Evolutionary conservation across 768 basidiomycete species (phyloP), one percentile per base, ranked within the genome.

Genomic region (Cyathus striatus): DNA sequence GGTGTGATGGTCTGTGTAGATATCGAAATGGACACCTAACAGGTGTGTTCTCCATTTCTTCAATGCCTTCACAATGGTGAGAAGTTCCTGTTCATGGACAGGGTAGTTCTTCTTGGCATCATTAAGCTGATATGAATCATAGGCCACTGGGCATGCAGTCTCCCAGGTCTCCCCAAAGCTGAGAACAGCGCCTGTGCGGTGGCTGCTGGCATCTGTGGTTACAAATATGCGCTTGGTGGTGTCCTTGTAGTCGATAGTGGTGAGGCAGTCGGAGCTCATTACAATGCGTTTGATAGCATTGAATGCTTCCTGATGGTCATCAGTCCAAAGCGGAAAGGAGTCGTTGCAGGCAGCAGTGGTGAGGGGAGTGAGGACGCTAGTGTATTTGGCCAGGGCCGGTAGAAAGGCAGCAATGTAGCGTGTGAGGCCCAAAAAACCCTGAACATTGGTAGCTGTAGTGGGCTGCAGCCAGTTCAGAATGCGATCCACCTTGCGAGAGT

Each of bases 1-100:
- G 0, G 66, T 66, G 1, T 58, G 50, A 49, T 73, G 69, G 41
- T 72, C 65, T 0, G 66, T 69, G 35, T 46, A 62, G 4, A 72
- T 50, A 0, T 21, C 4, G 55, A 59, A 50, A 14, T 23, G 44
- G 14, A 41, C 37, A 0, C 64, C 57, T 3, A 62, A 20, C 0
- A 60, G 42, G 34, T 62, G 54, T 1, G 43, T 21, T 0, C 49
- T 23, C 62, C 61, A 69, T 21, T 57, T 55, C 6, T 49, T 33
- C 1, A 63, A 42, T 0, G 64, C 64, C 0, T 54, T 38, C 0
- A 72, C 54, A 13, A 74, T 65, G 0, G 65, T 63, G 0, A 69
- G 42, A 0, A 70, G 41, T 47, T 72, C 68, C 43, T 66, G 61
- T 41, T 72, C 57, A 41, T 70, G 69, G 0, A 60, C 54, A 0